Conservation (phyloP, 2,329 filamentous ascomycete species). For the Trichothecium roseum region DNA sequence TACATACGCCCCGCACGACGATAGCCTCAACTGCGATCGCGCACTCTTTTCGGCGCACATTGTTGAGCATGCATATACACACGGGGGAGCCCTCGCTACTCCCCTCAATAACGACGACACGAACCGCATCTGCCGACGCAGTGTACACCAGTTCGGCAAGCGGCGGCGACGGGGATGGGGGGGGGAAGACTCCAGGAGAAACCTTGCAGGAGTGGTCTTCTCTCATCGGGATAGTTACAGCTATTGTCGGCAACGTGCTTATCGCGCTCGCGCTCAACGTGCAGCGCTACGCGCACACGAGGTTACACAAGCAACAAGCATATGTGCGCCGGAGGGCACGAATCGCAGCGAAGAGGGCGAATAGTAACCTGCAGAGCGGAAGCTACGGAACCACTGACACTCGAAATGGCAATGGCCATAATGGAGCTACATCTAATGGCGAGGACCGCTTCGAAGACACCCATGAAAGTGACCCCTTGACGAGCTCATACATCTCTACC, state of each 20-base stretch:
- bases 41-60: too few species aligned
- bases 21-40: background rate
- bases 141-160: background rate
- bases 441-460: conserved; percentile 11
- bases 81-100: too few species aligned
- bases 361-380: conserved; percentile 10
- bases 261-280: conserved; percentile 95
- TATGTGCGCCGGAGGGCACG: conserved; percentile 44
- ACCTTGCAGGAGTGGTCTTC: conserved; percentile 71
- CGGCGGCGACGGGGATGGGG: conserved; percentile 1
- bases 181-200: conserved; percentile 19
- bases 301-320: conserved; percentile 61
- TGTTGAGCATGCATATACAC: too few species aligned
- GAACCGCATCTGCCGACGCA: conserved; percentile 12
- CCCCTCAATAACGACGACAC: background rate
- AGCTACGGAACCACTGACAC: conserved; percentile 23
- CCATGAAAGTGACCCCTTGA: conserved; percentile 41
- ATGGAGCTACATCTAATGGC: conserved; percentile 6
- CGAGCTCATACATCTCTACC: conserved; percentile 35
- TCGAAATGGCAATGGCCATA: conserved; percentile 11
- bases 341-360: conserved; percentile 38
- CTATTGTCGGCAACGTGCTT: conserved; percentile 83
- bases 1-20: background rate
- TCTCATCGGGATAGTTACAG: conserved; percentile 86
- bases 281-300: conserved; percentile 88